These are phyloP conservation scores for Hemisphaericaspora lyxosophila DNA, from an alignment of 1,139 yeast genomes.

Conservation along the genomic window DNA sequence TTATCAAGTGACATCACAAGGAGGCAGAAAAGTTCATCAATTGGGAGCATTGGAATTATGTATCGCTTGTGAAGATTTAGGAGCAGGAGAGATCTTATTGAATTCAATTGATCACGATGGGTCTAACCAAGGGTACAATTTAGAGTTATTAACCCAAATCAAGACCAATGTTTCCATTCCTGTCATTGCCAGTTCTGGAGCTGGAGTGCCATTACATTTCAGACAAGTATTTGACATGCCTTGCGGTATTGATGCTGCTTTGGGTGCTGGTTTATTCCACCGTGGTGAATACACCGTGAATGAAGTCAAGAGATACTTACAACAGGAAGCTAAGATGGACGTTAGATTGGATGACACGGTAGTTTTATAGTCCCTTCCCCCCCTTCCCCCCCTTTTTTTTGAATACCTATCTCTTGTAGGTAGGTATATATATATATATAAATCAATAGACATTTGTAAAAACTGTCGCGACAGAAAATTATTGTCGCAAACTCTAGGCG, in stretches of 20 bases:
- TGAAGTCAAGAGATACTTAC: constrained; percentile 71
- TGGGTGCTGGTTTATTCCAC: constrained; percentile 98
- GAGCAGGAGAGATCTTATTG: constrained; percentile 93
- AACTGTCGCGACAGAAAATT: too few species aligned
- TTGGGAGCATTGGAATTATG: constrained; percentile 90
- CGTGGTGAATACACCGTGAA: constrained; percentile 86
- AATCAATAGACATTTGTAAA: too few species aligned
- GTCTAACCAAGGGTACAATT: constrained; percentile 85
- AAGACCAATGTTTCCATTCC: constrained; percentile 80
- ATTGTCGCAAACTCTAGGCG: too few species aligned
- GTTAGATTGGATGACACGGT: constrained; percentile 90
- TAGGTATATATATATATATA: too few species aligned
- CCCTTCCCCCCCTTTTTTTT: too few species aligned
- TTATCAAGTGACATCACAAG: constrained; percentile 94
- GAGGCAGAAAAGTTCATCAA: constrained; percentile 88
- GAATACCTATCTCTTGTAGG: too few species aligned
- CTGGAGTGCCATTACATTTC: constrained; percentile 90
- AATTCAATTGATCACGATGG: constrained; percentile 98
- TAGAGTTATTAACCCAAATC: constrained; percentile 76
- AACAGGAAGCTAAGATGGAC: constrained; percentile 88
- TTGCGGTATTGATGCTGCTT: constrained; percentile 89
- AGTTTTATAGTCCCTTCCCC: constrained; percentile 17
- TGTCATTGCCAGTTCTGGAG: constrained; percentile 96
- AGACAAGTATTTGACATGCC: constrained; percentile 73
- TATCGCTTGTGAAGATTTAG: constrained; percentile 82